Conservation (phyloP, 2,329 filamentous ascomycete genomes). For the Ilyonectria sp. region DNA sequence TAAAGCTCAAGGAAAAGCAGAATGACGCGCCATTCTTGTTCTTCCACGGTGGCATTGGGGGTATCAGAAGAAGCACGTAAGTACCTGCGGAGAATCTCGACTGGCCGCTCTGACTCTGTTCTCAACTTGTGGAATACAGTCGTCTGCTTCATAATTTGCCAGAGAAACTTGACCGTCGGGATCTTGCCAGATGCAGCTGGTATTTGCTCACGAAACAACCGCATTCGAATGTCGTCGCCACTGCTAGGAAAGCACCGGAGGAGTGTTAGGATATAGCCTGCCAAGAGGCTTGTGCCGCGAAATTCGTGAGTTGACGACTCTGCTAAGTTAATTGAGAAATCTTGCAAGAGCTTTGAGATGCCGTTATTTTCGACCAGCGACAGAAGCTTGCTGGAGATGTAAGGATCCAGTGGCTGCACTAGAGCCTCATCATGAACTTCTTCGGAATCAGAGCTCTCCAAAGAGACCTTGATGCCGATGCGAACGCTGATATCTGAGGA, state of each 20-base stretch:
- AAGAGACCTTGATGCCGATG: conserved; percentile 48
- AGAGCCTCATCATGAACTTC: conserved; percentile 39
- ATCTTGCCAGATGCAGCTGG: conserved; percentile 69
- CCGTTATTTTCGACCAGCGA: conserved; percentile 83
- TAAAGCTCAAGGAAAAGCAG: conserved; percentile 95
- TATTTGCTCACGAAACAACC: conserved; percentile 77
- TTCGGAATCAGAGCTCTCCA: conserved; percentile 27
- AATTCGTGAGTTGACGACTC: conserved; percentile 51
- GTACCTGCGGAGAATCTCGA: conserved; percentile 51
- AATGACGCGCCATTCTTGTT: conserved; percentile 86
- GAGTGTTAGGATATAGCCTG: conserved; percentile 89
- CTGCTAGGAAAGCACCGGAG: conserved; percentile 86
- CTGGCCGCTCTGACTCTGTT: conserved; percentile 49
- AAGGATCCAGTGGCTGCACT: conserved; percentile 60
- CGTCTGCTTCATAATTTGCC: conserved; percentile 72
- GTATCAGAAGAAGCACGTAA: conserved; percentile 48
- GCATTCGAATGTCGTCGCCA: conserved; percentile 94
- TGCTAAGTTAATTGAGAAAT: conserved; percentile 52
- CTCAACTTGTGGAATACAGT: conserved; percentile 54
- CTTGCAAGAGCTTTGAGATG: conserved; percentile 67
- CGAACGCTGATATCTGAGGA: conserved; percentile 66
- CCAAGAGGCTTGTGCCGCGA: conserved; percentile 75
- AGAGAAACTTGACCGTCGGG: conserved; percentile 78
- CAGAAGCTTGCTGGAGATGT: conserved; percentile 76
- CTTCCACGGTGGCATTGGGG: conserved; percentile 45